Base-by-base conservation (phyloP, 768 basidiomycete species). In the Boletus patriciae region DNA sequence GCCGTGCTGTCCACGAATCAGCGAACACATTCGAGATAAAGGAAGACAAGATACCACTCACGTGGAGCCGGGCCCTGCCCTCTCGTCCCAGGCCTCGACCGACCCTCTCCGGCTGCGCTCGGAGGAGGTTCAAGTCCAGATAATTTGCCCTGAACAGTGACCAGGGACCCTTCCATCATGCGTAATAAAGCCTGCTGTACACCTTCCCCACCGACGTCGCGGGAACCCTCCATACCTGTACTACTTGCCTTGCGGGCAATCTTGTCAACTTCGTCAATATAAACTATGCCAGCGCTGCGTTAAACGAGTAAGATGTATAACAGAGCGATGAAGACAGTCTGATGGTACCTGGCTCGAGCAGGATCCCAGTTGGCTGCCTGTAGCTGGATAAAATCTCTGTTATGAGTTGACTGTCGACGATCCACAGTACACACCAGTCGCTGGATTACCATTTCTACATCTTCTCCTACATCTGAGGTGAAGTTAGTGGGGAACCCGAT, bases 251-350 rank as follows among this genome's bases (percentile, higher is more conserved):
- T 88, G 47, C 84, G 81, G 15, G 93, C 89, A 56, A 97, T 86
- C 75, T 98, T 98, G 76, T 98, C 96, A 2, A 94, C 78, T 75
- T 98, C 96, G 66, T 98, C 96, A 46, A 98, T 94, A 68, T 96
- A 96, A 33, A 98, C 87, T 58, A 98, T 97, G 7, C 95, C 95
- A 69, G 86, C 86, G 67, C 92, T 95, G 55, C 37, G 19, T 47
- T n/a, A 31, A 50, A 51, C 11, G 18, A 13, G 61, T 69, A 16
- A 63, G 34, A 12, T 40, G 21, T 29, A 50, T 13, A 52, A 34
- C 8, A 9, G 13, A 12, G 16, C 44, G 40, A 44, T 33, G 18
- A 10, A 16, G 34, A 50, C 21, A 6, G 34, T 29, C n/a, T 34
- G 21, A 50, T 50, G 21, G 45, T 63, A 92, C 92, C 90, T 90